Base-by-base conservation (phyloP, 306 rosid species). In the Trifolium repens region DNA sequence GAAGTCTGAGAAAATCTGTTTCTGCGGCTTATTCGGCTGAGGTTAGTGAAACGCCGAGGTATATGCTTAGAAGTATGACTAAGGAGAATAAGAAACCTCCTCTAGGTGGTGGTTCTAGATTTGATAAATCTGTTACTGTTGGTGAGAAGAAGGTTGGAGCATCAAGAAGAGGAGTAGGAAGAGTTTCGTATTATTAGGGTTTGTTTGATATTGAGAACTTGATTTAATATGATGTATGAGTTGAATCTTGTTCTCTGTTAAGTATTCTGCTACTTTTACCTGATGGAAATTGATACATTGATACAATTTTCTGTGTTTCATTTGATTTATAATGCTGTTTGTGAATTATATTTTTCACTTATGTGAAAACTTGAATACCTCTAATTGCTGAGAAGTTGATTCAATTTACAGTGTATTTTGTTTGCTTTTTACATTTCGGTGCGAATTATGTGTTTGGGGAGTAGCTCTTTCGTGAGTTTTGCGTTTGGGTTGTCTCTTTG, bases 1-100 rank as follows among this genome's bases (percentile, higher is more conserved):
- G 79, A 69, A 85, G 78, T 69, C 2, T 90, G 76, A 88, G 93
- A 82, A 92, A 89, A 72, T 92, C 98, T 13, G 88, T 91, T 24
- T 79, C 91, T 11, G 85, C 91, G 0, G 93, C 96, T 16, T 89
- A 81, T 12, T 78, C 92, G 0, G 81, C 73, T 26, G 91, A 84
- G 72, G 78, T 55, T 67, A 78, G 60, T 67, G 90, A 85, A 82
- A 79, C 93, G 44, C 96, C 99, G 0, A 83, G 99, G 79, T 94
- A 94, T 78, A 78, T 86, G 96, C 89, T 94, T 46, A 79, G 99
- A 57, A 94, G 99, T 76, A 88, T 83, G 93, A 85, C 78, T 61
- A 94, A 92, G 79, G 99, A 89, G 37, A 92, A 81, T 16, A 92
- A 87, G 84, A 94, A 88, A 30, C 99, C 96, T 49, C 96, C 97